Evolutionary conservation across 1,139 yeast species (phyloP), one percentile per base, ranked within the genome.

Genomic region (Sugiyamaella japonica): DNA sequence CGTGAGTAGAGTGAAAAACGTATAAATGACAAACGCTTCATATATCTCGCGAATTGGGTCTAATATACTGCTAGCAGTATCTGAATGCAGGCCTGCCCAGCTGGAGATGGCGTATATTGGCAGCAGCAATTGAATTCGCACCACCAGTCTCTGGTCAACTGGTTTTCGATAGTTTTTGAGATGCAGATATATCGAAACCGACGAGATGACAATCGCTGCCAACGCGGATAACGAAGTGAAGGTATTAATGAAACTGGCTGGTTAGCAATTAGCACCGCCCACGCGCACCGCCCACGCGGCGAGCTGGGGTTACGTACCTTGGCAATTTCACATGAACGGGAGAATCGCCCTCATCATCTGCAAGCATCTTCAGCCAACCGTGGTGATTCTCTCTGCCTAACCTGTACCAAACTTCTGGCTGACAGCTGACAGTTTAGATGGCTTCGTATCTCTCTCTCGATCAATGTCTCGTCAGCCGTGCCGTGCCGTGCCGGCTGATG

Each of bases 1-100:
- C 1, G 95, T 89, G 54, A 95, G 74, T 39, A 91, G 76, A 23
- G 93, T 81, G 73, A 89, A 91, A 70, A 93, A 93, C 2, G 97
- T 90, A 69, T 93, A 95, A 43, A 93, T 88, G 44, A 91, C 97
- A 71, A 95, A 89, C 0, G 98, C 97, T 70, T 95, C 99, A 70
- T 93, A 93, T 1, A 91, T 83, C 66, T 93, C 99, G 53, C 95
- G 76, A 0, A 87, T 64, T 0, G 97, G 96, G 60, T 86, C 95
- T 9, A 91, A 64, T 23, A 85, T 66, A 50, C 73, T 72, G 34
- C 81, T 77, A 20, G 76, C 70, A 9, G 70, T 59, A 52, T 78
- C 77, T 59, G 80, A 72, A 47, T 78, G 67, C 52, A 86, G 68
- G 76, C 81, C 73, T 68, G 82, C 73, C 76, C 86, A 81, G 60